Evolutionary conservation across 805 yeast genomes (phyloP), one percentile per base, ranked within the genome.

Genomic region (Saccharomyces jurei): DNA sequence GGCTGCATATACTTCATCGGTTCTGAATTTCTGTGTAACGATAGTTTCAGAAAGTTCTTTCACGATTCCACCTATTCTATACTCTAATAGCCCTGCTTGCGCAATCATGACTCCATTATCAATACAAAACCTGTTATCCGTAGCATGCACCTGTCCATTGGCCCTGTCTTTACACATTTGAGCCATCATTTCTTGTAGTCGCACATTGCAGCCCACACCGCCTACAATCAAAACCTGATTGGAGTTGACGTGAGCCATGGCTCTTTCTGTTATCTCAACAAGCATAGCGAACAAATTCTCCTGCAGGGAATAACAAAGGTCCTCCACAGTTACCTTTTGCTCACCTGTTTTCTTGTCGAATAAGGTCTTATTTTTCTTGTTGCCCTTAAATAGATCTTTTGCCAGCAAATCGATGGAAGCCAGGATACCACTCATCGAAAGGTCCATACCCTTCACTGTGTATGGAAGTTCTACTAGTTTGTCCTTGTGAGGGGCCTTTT

Each of bases 41-140:
- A 88, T 91, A 0, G 96, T 86, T 54, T 87, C 81, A 28, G 74
- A 67, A 50, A 92, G 62, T 6, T 75, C 77, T 27, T 73, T 78
- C 2, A 81, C 81, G 13, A 66, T 63, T 54, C 81, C 82, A 1
- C 97, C 97, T 78, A 84, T 86, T 61, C 98, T 77, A 65, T 82
- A 90, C 52, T 87, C 88, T 56, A 94, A 69, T 50, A 94, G 73
- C 0, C 99, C 99, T 0, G 99, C 98, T 65, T 94, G 99, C 0
- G 99, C 99, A 63, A 94, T 94, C 99, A 94, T 94, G 41, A 92
- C 94, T 10, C 99, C 99, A 65, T 94, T 94, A 68, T 94, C 99
- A 48, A 94, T 94, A 71, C 99, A 94, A 67, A 94, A 92, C 55
- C 98, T 73, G 66, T 94, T 98, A 70, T 94, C 99, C 0, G 99